Base-by-base conservation (phyloP, 2,329 filamentous ascomycete genomes). In the Alternaria brassicicola region DNA sequence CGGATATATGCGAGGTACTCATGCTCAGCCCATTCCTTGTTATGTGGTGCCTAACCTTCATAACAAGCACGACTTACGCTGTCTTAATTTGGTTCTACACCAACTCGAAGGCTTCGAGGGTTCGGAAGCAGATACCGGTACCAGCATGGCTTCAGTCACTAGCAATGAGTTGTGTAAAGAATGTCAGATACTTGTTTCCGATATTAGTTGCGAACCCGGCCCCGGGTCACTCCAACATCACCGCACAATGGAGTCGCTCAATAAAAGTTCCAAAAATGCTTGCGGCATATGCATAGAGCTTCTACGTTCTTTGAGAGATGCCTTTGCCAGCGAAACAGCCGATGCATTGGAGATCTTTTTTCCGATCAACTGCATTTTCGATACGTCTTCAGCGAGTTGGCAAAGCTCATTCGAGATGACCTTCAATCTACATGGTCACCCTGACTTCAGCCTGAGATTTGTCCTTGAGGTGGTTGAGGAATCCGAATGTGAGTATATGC, bases 321-420 rank as follows among this genome's bases (percentile, higher is more conserved):
- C 7, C 7, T 19, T 36, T 36, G n/a, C 13, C 21, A 23, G 48
- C 26, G 28, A 33, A 15, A 15, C 30, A 33, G n/a, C 10, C 3
- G 25, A 19, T 3, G 6, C 2, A 17, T 30, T 26, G 13, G 13
- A 13, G 10, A n/a, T 23, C 13, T 38, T 47, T 9, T 48, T 48
- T 10, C 42, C 42, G 6, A 54, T 47, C 42, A 28, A 6, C 9
- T 54, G 42, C 25, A 17, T 21, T 2, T 25, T n/a, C n/a, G 51
- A 53, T 36, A 53, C 41, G 8, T 47, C 31, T 9, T 53, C 51
- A 12, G 25, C 42, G n/a, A 47, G 42, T 8, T 53, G 51, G 51
- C 31, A 53, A 47, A 46, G 19, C 17, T 23, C 31, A 2, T 47
- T 53, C 12, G 41, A 53, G 28, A 13, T 46, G 17, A 31, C 8